A percentile compares a stretch with the other conserved stretches of the same genome.
Evolutionary conservation across 2,329 filamentous ascomycete genomes (phyloP).

Genomic region (Penicillium sp.): DNA sequence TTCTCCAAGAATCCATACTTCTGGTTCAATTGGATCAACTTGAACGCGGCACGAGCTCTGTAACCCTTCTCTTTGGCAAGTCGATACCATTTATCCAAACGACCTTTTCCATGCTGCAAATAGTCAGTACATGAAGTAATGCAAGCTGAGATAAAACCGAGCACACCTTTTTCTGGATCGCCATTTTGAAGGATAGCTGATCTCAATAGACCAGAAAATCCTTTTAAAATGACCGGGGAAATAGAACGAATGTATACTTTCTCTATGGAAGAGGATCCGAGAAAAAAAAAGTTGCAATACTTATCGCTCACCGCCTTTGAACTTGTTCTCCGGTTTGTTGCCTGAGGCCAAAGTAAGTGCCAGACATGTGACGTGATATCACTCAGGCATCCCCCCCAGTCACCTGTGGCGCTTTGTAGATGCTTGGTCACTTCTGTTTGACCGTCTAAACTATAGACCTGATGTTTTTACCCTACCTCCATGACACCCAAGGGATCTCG

Average conservation of each 20-base stretch:
- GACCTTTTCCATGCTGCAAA: conserved; percentile 81
- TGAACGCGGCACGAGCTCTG: conserved; percentile 92
- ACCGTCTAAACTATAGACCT: conserved; percentile 22
- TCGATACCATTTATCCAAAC: conserved; percentile 98
- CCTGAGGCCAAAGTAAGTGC: conserved; percentile 32
- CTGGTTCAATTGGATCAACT: conserved; percentile 97
- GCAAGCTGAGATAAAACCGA: conserved; percentile 10
- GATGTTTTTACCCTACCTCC: conserved; percentile 35
- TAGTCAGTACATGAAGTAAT: conserved; percentile 29
- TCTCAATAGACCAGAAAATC: conserved; percentile 28
- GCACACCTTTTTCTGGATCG: conserved; percentile 85
- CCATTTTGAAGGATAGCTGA: conserved; percentile 60
- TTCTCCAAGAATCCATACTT: conserved; percentile 98
- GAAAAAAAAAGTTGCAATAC: conserved; percentile 27
- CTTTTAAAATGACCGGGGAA: conserved; percentile 14
- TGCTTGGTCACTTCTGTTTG: conserved; percentile 11
- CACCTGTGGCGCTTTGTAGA: conserved; percentile 21
- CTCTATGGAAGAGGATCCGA: conserved; percentile 13
- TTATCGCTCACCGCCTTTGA: conserved; percentile 30
- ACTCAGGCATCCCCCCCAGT: conserved; percentile 16
- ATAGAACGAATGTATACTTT: conserved; percentile 22
- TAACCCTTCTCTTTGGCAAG: conserved; percentile 99
- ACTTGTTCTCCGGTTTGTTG: conserved; percentile 12
- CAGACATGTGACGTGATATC: conserved; percentile 40
- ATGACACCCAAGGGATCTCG: conserved; percentile 45